phyloP scores from a whole-genome alignment of 2,329 filamentous ascomycete genomes.

The Karstenula rhodostoma region DNA sequence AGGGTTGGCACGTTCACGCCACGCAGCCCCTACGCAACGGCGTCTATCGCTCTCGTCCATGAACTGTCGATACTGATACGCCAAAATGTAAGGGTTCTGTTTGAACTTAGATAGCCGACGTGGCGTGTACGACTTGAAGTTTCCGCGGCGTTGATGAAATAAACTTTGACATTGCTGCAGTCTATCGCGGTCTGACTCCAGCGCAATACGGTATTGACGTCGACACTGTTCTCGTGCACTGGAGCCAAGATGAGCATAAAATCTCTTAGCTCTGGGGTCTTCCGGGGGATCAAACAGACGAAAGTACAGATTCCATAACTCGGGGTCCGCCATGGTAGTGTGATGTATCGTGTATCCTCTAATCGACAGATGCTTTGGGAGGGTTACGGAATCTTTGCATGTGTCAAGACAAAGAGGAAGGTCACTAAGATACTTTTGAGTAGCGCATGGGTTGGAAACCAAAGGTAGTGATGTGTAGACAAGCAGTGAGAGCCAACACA shows the following conservation, averaged over 20 bases:
- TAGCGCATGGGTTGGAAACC: neutral
- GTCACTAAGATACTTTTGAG: neutral
- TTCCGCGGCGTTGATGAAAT: neutral
- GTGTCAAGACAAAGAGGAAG: neutral
- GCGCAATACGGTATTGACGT: neutral
- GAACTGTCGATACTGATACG: conserved; percentile 31
- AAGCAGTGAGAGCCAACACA: neutral
- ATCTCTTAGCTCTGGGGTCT: neutral
- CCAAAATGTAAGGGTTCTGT: conserved; percentile 31
- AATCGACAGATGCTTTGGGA: neutral
- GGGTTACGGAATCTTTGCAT: neutral
- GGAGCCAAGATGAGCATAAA: neutral
- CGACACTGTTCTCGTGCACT: neutral
- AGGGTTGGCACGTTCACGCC: conserved; percentile 21
- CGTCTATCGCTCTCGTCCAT: conserved; percentile 18
- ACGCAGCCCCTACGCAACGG: conserved; percentile 10
- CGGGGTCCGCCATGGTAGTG: neutral
- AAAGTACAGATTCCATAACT: neutral
- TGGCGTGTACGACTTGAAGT: neutral
- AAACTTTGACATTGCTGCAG: neutral
- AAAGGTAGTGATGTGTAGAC: neutral
- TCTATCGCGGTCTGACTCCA: neutral
- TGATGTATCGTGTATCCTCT: neutral
- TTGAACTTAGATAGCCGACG: neutral
- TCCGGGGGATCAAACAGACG: neutral